A percentile compares a stretch with the other conserved stretches of the same genome.
These are phyloP conservation scores for Tricholoma terreum DNA, from an alignment of 768 basidiomycete species.

Conservation along the genomic window DNA sequence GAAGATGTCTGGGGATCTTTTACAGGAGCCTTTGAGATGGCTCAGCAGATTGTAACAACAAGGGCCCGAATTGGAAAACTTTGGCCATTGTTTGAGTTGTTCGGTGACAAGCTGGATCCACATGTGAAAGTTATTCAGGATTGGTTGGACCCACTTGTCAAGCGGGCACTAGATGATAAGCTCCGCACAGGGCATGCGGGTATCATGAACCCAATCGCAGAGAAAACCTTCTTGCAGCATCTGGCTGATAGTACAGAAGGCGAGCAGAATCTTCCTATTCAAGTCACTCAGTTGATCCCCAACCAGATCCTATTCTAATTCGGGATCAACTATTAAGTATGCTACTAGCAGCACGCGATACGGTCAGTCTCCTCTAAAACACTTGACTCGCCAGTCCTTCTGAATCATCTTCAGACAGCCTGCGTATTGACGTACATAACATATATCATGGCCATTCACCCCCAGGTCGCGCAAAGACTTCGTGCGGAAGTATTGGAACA, in stretches of 20 bases:
- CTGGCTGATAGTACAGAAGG: conserved; percentile 64
- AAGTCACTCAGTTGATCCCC: conserved; percentile 1
- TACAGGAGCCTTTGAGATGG: conserved; percentile 54
- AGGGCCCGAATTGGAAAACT: conserved; percentile 51
- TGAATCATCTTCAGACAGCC: conserved; percentile 48
- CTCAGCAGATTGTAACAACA: conserved; percentile 48
- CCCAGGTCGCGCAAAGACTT: conserved; percentile 49
- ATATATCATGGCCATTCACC: conserved; percentile 68
- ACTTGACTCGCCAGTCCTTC: conserved; percentile 1
- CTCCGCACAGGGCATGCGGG: conserved; percentile 34
- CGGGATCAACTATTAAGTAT: conserved; percentile 78
- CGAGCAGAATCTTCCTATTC: conserved; percentile 23
- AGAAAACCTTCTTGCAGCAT: conserved; percentile 66
- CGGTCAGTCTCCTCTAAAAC: conserved; percentile 40
- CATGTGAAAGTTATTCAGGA: conserved; percentile 50
- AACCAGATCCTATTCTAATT: conserved; percentile 58
- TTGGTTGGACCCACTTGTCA: conserved; percentile 64
- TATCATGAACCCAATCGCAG: conserved; percentile 36
- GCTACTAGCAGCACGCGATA: conserved; percentile 75
- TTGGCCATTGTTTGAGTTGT: conserved; percentile 63
- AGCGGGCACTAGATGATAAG: conserved; percentile 48
- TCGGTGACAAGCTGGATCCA: conserved; percentile 48
- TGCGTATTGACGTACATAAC: conserved; percentile 65
- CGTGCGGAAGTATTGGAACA: conserved; percentile 59
- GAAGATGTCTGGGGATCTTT: conserved; percentile 62